phyloP scores from a whole-genome alignment of 2,329 filamentous ascomycete species.

The Sclerotinia minor region DNA sequence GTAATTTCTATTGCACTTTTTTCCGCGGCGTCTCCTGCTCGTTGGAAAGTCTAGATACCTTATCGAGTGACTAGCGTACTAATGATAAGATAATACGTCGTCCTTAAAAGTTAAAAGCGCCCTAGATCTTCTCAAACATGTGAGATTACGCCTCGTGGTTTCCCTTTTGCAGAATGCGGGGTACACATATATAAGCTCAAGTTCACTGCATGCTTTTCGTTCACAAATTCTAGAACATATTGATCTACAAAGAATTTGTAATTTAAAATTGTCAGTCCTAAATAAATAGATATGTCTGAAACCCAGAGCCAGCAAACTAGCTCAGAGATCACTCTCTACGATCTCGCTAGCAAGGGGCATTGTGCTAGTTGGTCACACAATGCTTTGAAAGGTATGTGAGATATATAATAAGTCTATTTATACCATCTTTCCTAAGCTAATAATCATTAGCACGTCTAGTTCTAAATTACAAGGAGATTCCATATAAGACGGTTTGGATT shows the following conservation, averaged over 20 bases:
- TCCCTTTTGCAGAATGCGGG: background rate
- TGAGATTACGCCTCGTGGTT: background rate
- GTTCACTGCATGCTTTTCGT: no score
- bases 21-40: background rate
- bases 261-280: background rate
- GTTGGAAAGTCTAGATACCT: no score
- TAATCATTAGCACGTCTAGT: constrained; percentile 51
- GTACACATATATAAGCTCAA: background rate
- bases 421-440: background rate
- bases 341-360: constrained; percentile 57
- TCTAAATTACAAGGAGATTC: constrained; percentile 66
- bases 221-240: background rate
- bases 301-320: background rate
- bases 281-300: background rate
- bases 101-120: no score
- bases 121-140: background rate
- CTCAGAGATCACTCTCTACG: constrained; percentile 55
- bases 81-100: background rate
- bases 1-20: background rate
- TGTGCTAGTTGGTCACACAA: constrained; percentile 63
- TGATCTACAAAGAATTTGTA: background rate
- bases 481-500: constrained; percentile 68
- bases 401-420: background rate
- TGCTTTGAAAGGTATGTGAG: constrained; percentile 64
- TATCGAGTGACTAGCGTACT: background rate